Percentiles rank a stretch among this genome's conserved stretches.
phyloP scores from a whole-genome alignment of 495 filamentous ascomycete species.

The Hypoxylon rickii region DNA sequence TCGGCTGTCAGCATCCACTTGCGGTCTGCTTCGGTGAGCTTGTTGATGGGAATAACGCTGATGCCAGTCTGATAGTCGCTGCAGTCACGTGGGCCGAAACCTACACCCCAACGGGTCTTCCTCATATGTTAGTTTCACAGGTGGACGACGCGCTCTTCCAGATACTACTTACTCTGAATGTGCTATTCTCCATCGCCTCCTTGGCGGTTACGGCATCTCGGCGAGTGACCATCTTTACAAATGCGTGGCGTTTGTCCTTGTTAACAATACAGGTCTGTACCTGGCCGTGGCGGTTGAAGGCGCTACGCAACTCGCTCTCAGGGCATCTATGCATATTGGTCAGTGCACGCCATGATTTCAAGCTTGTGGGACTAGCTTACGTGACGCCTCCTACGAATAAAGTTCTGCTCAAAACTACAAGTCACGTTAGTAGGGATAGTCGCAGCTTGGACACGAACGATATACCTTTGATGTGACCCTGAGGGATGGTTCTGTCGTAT shows the following conservation, averaged over 20 bases:
- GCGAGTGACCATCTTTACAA: constrained; percentile 96
- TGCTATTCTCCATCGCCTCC: constrained; percentile 87
- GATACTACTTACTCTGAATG: constrained; percentile 70
- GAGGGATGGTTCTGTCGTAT: constrained; percentile 73
- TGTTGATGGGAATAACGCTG: constrained; percentile 88
- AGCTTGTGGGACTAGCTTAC: constrained; percentile 55
- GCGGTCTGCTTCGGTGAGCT: constrained; percentile 91
- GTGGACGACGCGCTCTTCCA: background rate
- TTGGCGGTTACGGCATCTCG: constrained; percentile 82
- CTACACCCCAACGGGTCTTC: constrained; percentile 97
- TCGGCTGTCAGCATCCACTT: constrained; percentile 98
- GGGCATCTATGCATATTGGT: constrained; percentile 57
- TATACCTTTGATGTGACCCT: constrained; percentile 79
- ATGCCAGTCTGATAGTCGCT: constrained; percentile 92
- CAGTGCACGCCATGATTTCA: constrained; percentile 22
- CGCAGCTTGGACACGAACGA: constrained; percentile 17
- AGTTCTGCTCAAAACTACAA: constrained; percentile 82
- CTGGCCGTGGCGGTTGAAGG: constrained; percentile 78
- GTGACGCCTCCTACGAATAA: constrained; percentile 96
- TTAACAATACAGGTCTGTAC: constrained; percentile 99
- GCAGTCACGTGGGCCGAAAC: constrained; percentile 96
- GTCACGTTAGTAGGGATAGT: constrained; percentile 14
- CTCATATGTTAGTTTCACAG: constrained; percentile 24
- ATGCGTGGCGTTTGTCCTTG: constrained; percentile 94
- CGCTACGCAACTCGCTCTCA: constrained; percentile 75